These are phyloP conservation scores for Elsinoe necatrix DNA, from an alignment of 2,329 filamentous ascomycete genomes.

Conservation along the genomic window DNA sequence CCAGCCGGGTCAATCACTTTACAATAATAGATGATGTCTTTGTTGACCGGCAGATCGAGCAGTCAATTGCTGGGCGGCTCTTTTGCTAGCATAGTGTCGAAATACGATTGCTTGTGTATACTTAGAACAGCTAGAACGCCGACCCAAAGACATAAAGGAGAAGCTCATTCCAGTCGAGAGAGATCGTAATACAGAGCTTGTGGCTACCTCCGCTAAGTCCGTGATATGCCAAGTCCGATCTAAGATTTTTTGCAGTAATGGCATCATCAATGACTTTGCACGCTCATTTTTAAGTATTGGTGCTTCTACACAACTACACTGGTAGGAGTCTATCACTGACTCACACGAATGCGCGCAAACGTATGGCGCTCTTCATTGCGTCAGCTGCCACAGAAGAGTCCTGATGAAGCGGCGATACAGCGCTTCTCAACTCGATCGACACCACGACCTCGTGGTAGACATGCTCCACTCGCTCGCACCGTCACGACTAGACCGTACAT, in stretches of 20 bases:
- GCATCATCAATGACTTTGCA: neutral
- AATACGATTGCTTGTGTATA: too few species aligned
- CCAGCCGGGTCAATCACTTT: too few species aligned
- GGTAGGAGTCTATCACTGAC: neutral
- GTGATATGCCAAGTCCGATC: slow-evolving; percentile 6
- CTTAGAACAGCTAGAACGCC: too few species aligned
- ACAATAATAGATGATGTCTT: too few species aligned
- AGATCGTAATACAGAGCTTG: neutral
- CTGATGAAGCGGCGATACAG: slow-evolving; percentile 15
- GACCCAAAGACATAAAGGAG: too few species aligned
- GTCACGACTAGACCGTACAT: neutral
- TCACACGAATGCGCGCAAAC: slow-evolving; percentile 17
- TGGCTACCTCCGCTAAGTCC: slow-evolving; percentile 1
- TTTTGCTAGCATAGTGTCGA: too few species aligned
- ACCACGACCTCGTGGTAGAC: slow-evolving; percentile 15
- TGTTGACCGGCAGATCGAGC: too few species aligned
- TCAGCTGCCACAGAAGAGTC: slow-evolving; percentile 17
- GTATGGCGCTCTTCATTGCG: slow-evolving; percentile 19
- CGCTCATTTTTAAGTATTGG: too few species aligned
- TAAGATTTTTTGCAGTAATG: slow-evolving; percentile 4
- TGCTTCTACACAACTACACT: neutral
- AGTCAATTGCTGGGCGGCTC: too few species aligned
- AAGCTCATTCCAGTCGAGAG: too few species aligned
- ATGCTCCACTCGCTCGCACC: neutral
- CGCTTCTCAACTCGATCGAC: slow-evolving; percentile 22